Conservation (phyloP, 306 rosid genomes). For the Purshia tridentata region DNA sequence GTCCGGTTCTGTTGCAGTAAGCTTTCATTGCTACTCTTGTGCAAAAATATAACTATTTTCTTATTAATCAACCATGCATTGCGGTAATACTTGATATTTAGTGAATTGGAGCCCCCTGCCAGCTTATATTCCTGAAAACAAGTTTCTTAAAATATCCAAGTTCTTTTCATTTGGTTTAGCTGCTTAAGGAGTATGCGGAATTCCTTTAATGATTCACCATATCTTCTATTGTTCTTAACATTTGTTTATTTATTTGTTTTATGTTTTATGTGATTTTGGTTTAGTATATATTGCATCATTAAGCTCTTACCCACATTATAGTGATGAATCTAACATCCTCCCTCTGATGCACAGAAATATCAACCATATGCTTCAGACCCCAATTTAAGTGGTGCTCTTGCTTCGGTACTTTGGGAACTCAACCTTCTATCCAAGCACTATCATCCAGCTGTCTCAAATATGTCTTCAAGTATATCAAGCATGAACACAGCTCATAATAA, state of each 20-base stretch:
- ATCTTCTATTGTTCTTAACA: neutral
- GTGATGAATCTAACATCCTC: neutral
- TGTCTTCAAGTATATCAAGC: slow-evolving; percentile 61
- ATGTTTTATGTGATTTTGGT: neutral
- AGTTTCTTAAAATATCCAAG: neutral
- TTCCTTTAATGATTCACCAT: neutral
- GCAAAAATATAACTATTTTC: neutral
- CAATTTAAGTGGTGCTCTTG: slow-evolving; percentile 93
- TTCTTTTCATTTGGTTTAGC: neutral
- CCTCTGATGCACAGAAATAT: slow-evolving; percentile 63
- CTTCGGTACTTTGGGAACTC: slow-evolving; percentile 95
- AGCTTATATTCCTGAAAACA: neutral
- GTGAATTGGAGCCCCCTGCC: neutral
- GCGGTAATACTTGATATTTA: slow-evolving; percentile 2
- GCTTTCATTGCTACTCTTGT: slow-evolving; percentile 25
- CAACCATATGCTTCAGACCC: slow-evolving; percentile 82
- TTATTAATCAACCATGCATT: neutral
- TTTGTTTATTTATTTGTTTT: neutral
- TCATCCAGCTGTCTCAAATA: slow-evolving; percentile 68
- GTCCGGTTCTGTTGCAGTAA: slow-evolving; percentile 72
- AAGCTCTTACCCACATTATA: neutral
- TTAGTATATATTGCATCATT: neutral
- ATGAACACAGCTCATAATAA: slow-evolving; percentile 52
- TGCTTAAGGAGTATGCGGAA: neutral
- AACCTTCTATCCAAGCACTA: slow-evolving; percentile 73